Evolutionary conservation across 495 filamentous ascomycete genomes (phyloP), one percentile per base, ranked within the genome.

Genomic region (Aspergillus nanangensis): DNA sequence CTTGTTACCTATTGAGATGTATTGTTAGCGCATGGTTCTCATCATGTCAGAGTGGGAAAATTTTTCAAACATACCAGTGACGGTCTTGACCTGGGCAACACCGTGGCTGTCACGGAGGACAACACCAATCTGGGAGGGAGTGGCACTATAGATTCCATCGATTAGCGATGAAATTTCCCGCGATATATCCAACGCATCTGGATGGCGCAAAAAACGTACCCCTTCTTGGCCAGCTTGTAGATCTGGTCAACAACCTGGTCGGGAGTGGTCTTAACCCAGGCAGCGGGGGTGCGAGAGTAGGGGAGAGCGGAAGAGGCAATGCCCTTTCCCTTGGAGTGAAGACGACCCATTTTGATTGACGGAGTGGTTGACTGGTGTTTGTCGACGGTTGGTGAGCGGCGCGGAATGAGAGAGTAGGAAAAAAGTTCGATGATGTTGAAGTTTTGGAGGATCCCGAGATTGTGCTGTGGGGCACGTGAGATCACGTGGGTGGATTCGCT

Each of bases 241-340:
- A 99, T 97, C 76, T 96, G 90, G 64, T 97, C 94, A 51, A 91
- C 88, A 65, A 98, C 88, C 75, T 89, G 83, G 41, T 92, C 87
- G 56, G 80, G 77, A 50, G 88, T 92, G 66, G 86, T 86, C 82
- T 94, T 95, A 67, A 94, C 75, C 93, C 93, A 99, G 43, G 87
- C 76, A 19, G 93, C 91, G 45, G 89, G 69, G 49, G 81, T 84
- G 75, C 94, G 92, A 42, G 88, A 94, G 84, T 97, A 97, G 51
- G 94, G 94, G 74, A 96, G 79, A 58, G 94, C 89, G 47, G 88
- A 94, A 74, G 86, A 74, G 44, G 88, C 86, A 70, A 97, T 97
- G 71, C 94, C 94, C 85, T 99, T 99, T 76, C 94, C 93, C 63
- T 95, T 96, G 80, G 80, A 86, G 87, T 99, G 94, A 81, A 98